A percentile compares a stretch with the other conserved stretches of the same genome.
These are phyloP conservation scores for Blastocystis sp. DNA, from an alignment of 352 stramenopile species.

Conservation along the genomic window DNA sequence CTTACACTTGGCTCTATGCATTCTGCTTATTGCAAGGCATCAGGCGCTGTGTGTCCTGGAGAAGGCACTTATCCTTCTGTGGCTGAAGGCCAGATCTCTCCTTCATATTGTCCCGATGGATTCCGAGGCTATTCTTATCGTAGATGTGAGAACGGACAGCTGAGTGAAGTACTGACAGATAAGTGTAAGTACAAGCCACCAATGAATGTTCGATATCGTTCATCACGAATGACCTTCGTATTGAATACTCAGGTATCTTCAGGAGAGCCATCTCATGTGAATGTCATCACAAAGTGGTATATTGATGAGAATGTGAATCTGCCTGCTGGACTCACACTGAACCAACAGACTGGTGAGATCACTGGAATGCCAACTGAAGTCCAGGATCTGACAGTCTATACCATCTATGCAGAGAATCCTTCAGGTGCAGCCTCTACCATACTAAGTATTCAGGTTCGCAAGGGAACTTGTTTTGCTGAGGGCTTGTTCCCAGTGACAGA, in stretches of 20 bases:
- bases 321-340: slow-evolving; percentile 20
- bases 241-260: neutral
- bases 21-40: slow-evolving; percentile 6
- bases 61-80: slow-evolving; percentile 29
- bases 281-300: slow-evolving; percentile 18
- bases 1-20: neutral
- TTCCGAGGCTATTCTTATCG: slow-evolving; percentile 40
- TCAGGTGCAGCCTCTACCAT: neutral
- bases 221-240: neutral
- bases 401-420: slow-evolving; percentile 7
- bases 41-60: slow-evolving; percentile 13
- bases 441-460: neutral
- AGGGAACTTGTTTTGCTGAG: neutral
- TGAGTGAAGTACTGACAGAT: slow-evolving; percentile 27
- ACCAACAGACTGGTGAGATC: neutral
- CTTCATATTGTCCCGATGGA: neutral
- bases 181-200: neutral
- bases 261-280: neutral
- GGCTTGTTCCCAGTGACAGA: slow-evolving; percentile 1
- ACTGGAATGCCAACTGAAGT: neutral
- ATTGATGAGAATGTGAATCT: neutral
- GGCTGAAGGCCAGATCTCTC: slow-evolving; percentile 13
- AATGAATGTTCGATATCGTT: neutral
- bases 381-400: neutral
- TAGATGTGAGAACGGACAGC: neutral